phyloP scores from a whole-genome alignment of 2,329 filamentous ascomycete species.

The Aspergillus sergii region DNA sequence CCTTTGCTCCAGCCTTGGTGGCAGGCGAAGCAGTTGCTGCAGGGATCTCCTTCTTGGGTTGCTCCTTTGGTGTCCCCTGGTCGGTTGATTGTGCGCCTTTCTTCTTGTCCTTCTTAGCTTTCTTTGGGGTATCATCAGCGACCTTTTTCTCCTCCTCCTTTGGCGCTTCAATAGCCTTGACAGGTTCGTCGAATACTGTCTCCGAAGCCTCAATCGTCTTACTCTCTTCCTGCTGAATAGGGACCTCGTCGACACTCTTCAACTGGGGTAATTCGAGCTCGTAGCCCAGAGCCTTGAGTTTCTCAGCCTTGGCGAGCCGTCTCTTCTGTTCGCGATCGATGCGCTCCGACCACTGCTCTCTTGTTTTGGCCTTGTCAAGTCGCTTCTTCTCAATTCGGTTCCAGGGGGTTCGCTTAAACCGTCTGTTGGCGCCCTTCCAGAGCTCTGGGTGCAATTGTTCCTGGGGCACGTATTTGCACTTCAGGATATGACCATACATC shows the following conservation, averaged over 20 bases:
- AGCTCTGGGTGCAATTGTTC: conserved; percentile 78
- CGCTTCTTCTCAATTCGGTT: conserved; percentile 80
- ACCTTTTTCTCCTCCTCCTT: conserved; percentile 13
- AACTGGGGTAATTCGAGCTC: conserved; percentile 75
- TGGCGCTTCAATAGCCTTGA: conserved; percentile 19
- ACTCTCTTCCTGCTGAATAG: conserved; percentile 39
- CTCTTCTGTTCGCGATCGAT: conserved; percentile 72
- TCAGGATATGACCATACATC: conserved; percentile 89
- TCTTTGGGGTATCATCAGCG: conserved; percentile 24
- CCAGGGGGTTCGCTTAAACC: conserved; percentile 86
- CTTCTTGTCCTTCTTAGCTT: conserved; percentile 30
- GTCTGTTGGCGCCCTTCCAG: conserved; percentile 87
- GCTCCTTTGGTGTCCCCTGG: conserved; percentile 13
- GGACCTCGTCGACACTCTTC: conserved; percentile 63
- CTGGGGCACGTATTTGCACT: conserved; percentile 76
- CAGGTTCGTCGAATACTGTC: conserved; percentile 29
- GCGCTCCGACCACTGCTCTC: conserved; percentile 77
- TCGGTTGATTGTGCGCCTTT: conserved; percentile 16
- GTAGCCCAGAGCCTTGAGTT: conserved; percentile 80
- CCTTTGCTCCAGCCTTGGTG: conserved; percentile 32
- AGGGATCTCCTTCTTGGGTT: conserved; percentile 14
- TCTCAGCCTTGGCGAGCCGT: conserved; percentile 69
- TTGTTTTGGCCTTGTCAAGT: conserved; percentile 71
- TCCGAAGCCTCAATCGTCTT: conserved; percentile 39
- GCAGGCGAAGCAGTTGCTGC: conserved; percentile 24